Conservation (phyloP, 2,329 filamentous ascomycete genomes). For the Capronia americana region DNA sequence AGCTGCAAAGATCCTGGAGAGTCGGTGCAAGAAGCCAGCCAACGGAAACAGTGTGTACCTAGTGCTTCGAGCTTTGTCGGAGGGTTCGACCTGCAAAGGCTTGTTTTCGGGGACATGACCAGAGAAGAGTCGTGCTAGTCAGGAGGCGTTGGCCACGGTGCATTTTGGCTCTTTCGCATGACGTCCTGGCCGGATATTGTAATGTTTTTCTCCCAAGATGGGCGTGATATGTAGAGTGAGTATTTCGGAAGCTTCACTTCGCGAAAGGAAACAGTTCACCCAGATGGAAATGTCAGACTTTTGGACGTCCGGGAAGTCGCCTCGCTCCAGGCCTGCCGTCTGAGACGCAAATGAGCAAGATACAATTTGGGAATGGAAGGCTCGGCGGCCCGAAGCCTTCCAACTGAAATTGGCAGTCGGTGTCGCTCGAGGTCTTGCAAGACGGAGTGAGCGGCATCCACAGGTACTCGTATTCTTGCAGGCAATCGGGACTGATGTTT, state of each 20-base stretch:
- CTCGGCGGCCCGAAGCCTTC: neutral
- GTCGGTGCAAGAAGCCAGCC: neutral
- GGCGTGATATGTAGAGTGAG: no score
- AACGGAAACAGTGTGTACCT: neutral
- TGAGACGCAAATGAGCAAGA: slow-evolving; percentile 2
- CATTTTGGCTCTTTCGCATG: neutral
- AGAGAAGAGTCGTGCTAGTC: neutral
- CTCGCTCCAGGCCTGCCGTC: slow-evolving; percentile 13
- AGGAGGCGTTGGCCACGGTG: neutral
- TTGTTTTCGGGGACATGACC: neutral
- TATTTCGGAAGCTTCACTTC: neutral
- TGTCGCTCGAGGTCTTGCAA: slow-evolving; percentile 1
- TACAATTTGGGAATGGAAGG: slow-evolving; percentile 3
- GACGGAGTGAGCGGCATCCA: neutral
- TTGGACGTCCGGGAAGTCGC: slow-evolving; percentile 4
- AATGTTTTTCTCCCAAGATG: neutral
- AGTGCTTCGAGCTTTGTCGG: slow-evolving; percentile 1
- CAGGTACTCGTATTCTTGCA: neutral
- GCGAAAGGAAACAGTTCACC: neutral
- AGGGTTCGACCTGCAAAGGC: neutral
- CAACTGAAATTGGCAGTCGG: slow-evolving; percentile 11
- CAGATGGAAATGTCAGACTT: slow-evolving; percentile 13
- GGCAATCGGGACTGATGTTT: neutral
- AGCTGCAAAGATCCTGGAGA: slow-evolving; percentile 1
- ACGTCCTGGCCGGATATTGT: neutral